phyloP scores from a whole-genome alignment of 2,329 filamentous ascomycete genomes.

The Aspergillus sp. region DNA sequence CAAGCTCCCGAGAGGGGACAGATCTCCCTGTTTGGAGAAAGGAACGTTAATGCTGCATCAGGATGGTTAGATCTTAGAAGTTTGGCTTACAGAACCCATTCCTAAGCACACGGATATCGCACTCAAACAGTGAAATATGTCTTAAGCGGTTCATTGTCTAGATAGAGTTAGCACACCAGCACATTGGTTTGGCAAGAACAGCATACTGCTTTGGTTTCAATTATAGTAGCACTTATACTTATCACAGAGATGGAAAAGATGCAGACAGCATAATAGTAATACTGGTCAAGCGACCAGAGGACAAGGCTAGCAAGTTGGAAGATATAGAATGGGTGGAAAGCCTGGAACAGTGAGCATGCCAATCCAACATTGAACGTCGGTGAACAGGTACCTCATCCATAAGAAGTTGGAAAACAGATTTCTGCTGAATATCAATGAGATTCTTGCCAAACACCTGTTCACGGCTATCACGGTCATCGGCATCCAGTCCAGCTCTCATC shows the following conservation, averaged over 20 bases:
- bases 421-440: slow-evolving; percentile 89
- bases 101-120: slow-evolving; percentile 87
- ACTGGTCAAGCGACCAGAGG: slow-evolving; percentile 92
- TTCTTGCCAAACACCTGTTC: slow-evolving; percentile 88
- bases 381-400: slow-evolving; percentile 71
- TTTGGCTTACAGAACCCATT: slow-evolving; percentile 80
- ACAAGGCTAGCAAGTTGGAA: slow-evolving; percentile 94
- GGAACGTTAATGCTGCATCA: not conserved
- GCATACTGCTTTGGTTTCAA: slow-evolving; percentile 81
- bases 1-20: slow-evolving; percentile 80
- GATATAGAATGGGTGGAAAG: slow-evolving; percentile 96
- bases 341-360: slow-evolving; percentile 49
- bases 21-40: slow-evolving; percentile 67
- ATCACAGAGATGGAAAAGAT: slow-evolving; percentile 94
- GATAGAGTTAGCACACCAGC: slow-evolving; percentile 16
- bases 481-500: slow-evolving; percentile 78
- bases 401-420: slow-evolving; percentile 77
- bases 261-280: slow-evolving; percentile 95
- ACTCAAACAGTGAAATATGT: slow-evolving; percentile 93
- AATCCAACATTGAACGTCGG: not conserved
- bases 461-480: slow-evolving; percentile 80
- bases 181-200: not conserved
- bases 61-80: no score
- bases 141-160: slow-evolving; percentile 85
- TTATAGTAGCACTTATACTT: slow-evolving; percentile 83